A percentile compares a stretch with the other conserved stretches of the same genome.
Conservation (phyloP, 2,329 filamentous ascomycete species). For the Aureobasidium mangrovei region DNA sequence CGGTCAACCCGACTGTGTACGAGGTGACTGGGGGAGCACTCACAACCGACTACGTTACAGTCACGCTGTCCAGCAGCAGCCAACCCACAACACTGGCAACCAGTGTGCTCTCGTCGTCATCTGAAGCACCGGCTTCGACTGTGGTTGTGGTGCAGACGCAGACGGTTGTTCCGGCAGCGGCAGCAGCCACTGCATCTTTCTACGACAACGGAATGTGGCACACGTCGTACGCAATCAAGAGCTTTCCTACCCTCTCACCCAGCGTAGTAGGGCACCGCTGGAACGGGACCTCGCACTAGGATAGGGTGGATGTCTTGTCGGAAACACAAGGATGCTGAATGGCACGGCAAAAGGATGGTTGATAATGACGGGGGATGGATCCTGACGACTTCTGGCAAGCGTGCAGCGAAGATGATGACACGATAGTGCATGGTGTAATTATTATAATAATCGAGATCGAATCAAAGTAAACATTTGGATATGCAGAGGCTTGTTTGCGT, state of each 20-base stretch:
- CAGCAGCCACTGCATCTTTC: slow-evolving; percentile 22
- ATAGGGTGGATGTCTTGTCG: no score
- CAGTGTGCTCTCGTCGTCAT: not conserved
- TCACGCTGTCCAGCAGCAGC: slow-evolving; percentile 1
- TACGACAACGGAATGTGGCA: slow-evolving; percentile 41
- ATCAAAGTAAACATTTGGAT: no score
- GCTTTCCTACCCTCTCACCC: slow-evolving; percentile 16
- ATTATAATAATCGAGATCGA: no score
- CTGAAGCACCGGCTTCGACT: not conserved
- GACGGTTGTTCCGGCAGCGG: slow-evolving; percentile 1
- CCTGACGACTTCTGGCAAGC: no score
- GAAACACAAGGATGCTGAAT: not conserved
- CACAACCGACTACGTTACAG: slow-evolving; percentile 2
- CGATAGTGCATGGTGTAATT: no score
- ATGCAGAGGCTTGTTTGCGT: no score
- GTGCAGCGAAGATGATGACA: no score
- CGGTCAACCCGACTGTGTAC: slow-evolving; percentile 5
- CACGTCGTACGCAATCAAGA: slow-evolving; percentile 33
- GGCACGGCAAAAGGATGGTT: not conserved
- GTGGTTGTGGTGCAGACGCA: slow-evolving; percentile 7
- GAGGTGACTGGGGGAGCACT: slow-evolving; percentile 8
- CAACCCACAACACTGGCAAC: not conserved
- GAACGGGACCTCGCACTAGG: slow-evolving; percentile 2
- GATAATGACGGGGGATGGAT: not conserved
- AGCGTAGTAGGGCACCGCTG: slow-evolving; percentile 1